A percentile compares a stretch with the other conserved stretches of the same genome.
Conservation (phyloP, 2,329 filamentous ascomycete species). For the Alternaria brassicicola region DNA sequence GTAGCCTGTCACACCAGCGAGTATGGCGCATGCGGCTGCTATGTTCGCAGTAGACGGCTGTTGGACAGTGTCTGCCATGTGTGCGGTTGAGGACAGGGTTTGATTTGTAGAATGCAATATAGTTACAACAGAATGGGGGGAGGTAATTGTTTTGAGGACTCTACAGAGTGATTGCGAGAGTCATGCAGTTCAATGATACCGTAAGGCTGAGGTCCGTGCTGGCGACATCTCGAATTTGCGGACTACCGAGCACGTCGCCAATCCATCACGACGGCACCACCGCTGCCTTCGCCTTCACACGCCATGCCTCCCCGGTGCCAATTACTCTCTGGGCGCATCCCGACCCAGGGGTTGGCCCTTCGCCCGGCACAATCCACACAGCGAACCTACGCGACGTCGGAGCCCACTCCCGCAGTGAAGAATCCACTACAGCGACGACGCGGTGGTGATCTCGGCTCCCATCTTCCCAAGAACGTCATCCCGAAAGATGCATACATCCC, state of each 20-base stretch:
- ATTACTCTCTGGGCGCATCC: constrained; percentile 36
- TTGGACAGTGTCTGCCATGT: constrained; percentile 45
- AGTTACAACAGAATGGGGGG: background rate
- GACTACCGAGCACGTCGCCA: constrained; percentile 30
- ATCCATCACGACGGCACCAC: constrained; percentile 23
- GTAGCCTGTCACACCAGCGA: constrained; percentile 78
- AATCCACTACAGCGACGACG: constrained; percentile 36
- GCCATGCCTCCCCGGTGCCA: constrained; percentile 41
- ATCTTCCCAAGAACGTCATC: constrained; percentile 45
- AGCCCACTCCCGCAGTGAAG: constrained; percentile 22
- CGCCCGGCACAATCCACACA: constrained; percentile 22
- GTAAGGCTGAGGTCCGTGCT: constrained; percentile 8
- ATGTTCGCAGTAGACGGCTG: constrained; percentile 64
- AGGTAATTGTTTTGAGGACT: background rate
- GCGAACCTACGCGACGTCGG: constrained; percentile 39
- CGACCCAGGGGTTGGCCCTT: constrained; percentile 12
- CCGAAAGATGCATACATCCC: constrained; percentile 45
- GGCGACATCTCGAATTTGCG: constrained; percentile 22
- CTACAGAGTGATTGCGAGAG: background rate
- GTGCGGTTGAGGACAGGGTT: background rate
- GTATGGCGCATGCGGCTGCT: constrained; percentile 73
- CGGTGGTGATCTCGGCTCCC: constrained; percentile 45
- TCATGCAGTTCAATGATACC: background rate
- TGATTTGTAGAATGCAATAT: background rate
- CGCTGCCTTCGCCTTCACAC: constrained; percentile 9